These are phyloP conservation scores for Suillus tomentosus DNA, from an alignment of 768 basidiomycete genomes.

Conservation along the genomic window DNA sequence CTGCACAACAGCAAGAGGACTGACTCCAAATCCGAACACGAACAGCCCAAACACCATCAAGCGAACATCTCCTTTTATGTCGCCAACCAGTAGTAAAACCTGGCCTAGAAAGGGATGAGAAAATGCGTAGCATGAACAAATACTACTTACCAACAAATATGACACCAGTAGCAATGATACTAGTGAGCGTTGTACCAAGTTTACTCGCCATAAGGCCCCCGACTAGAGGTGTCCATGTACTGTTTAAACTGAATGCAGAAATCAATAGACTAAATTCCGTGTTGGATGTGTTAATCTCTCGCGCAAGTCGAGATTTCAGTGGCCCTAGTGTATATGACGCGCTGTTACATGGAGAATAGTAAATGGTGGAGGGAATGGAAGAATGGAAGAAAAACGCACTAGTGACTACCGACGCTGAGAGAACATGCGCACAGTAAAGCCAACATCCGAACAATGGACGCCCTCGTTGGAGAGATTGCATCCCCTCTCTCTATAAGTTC, in stretches of 20 bases:
- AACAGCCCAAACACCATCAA: conserved; percentile 78
- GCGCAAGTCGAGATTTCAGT: conserved; percentile 66
- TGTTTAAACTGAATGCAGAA: conserved; percentile 75
- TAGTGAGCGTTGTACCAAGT: conserved; percentile 70
- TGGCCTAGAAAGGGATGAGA: conserved; percentile 49
- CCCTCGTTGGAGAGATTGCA: conserved; percentile 31
- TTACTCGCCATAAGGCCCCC: conserved; percentile 71
- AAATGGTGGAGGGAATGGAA: neutral
- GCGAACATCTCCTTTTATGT: conserved; percentile 58
- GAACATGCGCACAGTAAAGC: conserved; percentile 74
- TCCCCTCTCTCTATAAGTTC: conserved; percentile 7
- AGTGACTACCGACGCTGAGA: conserved; percentile 76
- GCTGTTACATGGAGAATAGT: conserved; percentile 36
- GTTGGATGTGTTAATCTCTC: conserved; percentile 75
- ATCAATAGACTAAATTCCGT: conserved; percentile 78
- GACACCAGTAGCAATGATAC: conserved; percentile 74
- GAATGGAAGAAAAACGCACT: conserved; percentile 43
- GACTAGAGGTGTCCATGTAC: conserved; percentile 76
- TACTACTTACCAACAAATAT: conserved; percentile 56
- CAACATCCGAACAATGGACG: conserved; percentile 54
- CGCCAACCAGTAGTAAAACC: conserved; percentile 64
- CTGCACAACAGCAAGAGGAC: conserved; percentile 80
- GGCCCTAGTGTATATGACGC: conserved; percentile 78
- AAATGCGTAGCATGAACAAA: neutral
- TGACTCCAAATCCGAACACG: conserved; percentile 76